Conservation (phyloP, 1,139 yeast genomes). For the Yamadazyma songkhlaensis region DNA sequence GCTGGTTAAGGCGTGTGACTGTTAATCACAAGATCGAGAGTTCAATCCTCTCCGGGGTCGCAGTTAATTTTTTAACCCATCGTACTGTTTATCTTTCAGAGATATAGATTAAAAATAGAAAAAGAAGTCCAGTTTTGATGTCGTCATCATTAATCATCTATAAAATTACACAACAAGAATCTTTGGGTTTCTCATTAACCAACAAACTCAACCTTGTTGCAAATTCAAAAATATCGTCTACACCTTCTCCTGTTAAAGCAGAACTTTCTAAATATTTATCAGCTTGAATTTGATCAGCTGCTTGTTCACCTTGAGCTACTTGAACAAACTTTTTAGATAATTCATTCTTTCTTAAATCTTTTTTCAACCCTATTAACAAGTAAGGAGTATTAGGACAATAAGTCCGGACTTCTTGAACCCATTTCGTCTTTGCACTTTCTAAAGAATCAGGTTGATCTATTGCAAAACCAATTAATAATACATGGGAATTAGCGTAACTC, state of each 20-base stretch:
- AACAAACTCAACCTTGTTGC: constrained; percentile 70
- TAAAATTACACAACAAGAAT: constrained; percentile 35
- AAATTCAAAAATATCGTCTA: constrained; percentile 74
- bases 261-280: constrained; percentile 70
- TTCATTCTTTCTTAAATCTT: constrained; percentile 50
- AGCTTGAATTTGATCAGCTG: constrained; percentile 68
- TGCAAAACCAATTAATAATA: constrained; percentile 70
- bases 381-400: constrained; percentile 69
- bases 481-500: constrained; percentile 76
- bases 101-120: not conserved
- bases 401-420: constrained; percentile 68
- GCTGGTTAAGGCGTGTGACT: constrained; percentile 42
- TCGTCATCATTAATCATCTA: constrained; percentile 11
- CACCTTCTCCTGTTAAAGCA: constrained; percentile 78
- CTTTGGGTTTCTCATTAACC: constrained; percentile 26
- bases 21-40: constrained; percentile 40
- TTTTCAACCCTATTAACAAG: constrained; percentile 66
- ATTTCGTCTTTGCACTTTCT: constrained; percentile 63
- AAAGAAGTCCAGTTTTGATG: no score
- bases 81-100: not conserved
- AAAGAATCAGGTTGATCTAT: constrained; percentile 68
- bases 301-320: constrained; percentile 52
- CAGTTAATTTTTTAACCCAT: constrained; percentile 17
- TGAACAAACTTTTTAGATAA: constrained; percentile 46
- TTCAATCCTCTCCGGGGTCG: constrained; percentile 35